Conservation (phyloP, 1,284 basidiomycete species). For the Boletus smithii region DNA sequence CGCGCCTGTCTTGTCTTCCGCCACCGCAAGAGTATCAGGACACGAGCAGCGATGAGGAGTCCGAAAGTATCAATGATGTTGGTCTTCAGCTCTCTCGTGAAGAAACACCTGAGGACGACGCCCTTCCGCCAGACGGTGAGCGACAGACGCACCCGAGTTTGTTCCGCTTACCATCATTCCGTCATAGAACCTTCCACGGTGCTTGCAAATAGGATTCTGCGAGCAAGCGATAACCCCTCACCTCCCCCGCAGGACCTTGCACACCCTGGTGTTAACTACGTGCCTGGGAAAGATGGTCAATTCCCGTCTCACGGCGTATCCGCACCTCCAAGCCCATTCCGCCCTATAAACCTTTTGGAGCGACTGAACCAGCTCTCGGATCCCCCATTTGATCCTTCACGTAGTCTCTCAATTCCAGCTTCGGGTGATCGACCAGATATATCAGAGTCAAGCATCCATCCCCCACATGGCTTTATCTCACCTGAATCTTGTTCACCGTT, state of each 20-base stretch:
- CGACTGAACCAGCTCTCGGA: constrained; percentile 20
- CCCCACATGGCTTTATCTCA: constrained; percentile 38
- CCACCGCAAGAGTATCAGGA: constrained; percentile 24
- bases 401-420: background rate
- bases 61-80: constrained; percentile 33
- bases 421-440: constrained; percentile 4
- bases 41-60: constrained; percentile 27
- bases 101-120: constrained; percentile 46
- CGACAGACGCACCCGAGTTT: constrained; percentile 3
- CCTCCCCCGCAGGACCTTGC: constrained; percentile 55
- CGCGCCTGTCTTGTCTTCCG: constrained; percentile 43
- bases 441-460: constrained; percentile 1
- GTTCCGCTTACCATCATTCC: constrained; percentile 7
- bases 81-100: constrained; percentile 33
- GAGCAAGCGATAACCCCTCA: constrained; percentile 71
- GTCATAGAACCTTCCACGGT: constrained; percentile 59
- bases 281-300: constrained; percentile 17
- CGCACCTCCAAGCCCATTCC: constrained; percentile 31
- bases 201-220: constrained; percentile 59
- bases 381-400: constrained; percentile 4
- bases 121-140: constrained; percentile 45
- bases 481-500: constrained; percentile 40
- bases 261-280: constrained; percentile 17
- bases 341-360: constrained; percentile 33
- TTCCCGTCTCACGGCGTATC: constrained; percentile 16